Evolutionary conservation across 2,329 filamentous ascomycete species (phyloP), one percentile per base, ranked within the genome.

Genomic region (Cercospora nicotianae): DNA sequence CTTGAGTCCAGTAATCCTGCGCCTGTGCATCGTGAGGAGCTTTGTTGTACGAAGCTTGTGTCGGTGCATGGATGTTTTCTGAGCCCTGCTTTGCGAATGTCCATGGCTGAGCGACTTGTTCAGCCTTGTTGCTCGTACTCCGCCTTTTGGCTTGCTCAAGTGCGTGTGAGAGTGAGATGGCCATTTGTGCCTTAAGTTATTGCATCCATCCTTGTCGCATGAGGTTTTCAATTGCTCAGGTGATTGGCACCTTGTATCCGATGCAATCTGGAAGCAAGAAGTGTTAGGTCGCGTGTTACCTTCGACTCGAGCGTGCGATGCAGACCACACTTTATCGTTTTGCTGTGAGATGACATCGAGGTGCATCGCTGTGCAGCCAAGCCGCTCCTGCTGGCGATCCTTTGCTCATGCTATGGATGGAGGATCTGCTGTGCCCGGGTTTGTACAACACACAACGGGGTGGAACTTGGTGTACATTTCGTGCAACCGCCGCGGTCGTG

Each of bases 121-220:
- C 48, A 61, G 68, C 67, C n/a, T 30, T 63, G 7, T 51, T 45
- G 16, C 48, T 51, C 55, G n/a, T 31, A 39, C 51, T 53, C 20
- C 58, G 51, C 12, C 57, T 59, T n/a, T 53, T 55, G 36, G 51
- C 60, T 62, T 64, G 36, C 23, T 63, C 39, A 16, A 63, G 51
- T 8, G 65, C 28, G 30, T 67, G 67, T 30, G 67, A 28, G 13
- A 69, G 58, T 36, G 67, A 69, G 30, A 71, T 55, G 5, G 69
- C 69, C 69, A 71, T 71, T 13, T 13, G 7, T n/a, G 23, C 33
- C n/a, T 53, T 12, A 31, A n/a, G 30, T 8, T n/a, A 20, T 33
- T 23, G 30, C 26, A 39, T 45, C 10, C 26, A 33, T 63, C 3
- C 60, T 2, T 23, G 3, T 63, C 18, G 39, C 30, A 10, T 53